Conservation (phyloP, 176 grass and related monocot species). For the Lolium multiflorum region DNA sequence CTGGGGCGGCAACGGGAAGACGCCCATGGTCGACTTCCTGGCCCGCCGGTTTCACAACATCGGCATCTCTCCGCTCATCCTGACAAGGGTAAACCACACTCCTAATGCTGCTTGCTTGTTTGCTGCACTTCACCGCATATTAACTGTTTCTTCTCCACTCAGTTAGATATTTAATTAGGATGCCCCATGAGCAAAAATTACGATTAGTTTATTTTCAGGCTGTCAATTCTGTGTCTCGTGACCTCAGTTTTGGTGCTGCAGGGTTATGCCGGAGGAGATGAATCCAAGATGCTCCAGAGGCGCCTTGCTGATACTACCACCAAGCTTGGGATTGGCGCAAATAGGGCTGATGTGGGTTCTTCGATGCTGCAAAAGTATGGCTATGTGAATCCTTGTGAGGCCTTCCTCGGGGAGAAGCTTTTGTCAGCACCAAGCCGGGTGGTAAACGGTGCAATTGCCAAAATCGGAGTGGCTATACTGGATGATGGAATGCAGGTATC, state of each 20-base stretch:
- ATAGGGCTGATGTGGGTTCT: constrained; percentile 61
- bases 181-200: neutral
- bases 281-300: constrained; percentile 75
- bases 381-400: constrained; percentile 30
- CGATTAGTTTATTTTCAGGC: neutral
- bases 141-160: neutral
- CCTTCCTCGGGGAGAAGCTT: constrained; percentile 9
- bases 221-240: neutral
- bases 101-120: neutral
- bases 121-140: neutral
- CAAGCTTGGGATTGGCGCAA: constrained; percentile 71
- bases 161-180: neutral
- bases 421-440: neutral
- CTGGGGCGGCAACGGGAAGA: constrained; percentile 89
- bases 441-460: constrained; percentile 28
- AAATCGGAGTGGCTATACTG: constrained; percentile 73
- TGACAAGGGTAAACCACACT: constrained; percentile 61
- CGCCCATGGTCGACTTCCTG: constrained; percentile 81
- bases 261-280: constrained; percentile 82
- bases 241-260: constrained; percentile 15
- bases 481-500: constrained; percentile 96
- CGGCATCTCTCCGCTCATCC: constrained; percentile 60
- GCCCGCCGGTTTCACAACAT: constrained; percentile 52
- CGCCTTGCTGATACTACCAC: constrained; percentile 59
- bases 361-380: constrained; percentile 67